A percentile compares a stretch with the other conserved stretches of the same genome.
Evolutionary conservation across 495 filamentous ascomycete genomes (phyloP).

Genomic region (Neurospora terricola): DNA sequence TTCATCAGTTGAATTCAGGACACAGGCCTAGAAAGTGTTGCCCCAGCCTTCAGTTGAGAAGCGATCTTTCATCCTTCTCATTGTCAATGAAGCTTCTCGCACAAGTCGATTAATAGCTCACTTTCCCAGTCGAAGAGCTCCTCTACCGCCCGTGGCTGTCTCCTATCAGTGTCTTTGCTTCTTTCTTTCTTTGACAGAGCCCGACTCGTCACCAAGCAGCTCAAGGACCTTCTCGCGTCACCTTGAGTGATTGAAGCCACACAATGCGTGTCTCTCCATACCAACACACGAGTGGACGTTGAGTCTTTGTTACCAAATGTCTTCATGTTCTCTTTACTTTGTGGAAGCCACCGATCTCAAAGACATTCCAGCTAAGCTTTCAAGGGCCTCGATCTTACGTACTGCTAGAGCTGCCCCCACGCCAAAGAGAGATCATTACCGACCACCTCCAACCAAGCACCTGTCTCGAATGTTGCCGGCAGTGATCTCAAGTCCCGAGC

Average conservation of each 20-base stretch:
- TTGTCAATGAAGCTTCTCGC: neutral
- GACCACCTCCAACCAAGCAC: neutral
- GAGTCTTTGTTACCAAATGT: neutral
- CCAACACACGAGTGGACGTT: neutral
- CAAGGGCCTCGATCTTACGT: neutral
- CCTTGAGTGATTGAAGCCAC: neutral
- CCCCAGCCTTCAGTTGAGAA: neutral
- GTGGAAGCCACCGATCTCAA: neutral
- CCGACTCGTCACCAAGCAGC: neutral
- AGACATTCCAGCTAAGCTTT: neutral
- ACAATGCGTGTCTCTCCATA: neutral
- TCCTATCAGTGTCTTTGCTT: neutral
- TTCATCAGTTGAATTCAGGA: neutral
- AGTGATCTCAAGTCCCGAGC: neutral
- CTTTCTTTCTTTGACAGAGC: neutral
- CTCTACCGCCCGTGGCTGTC: neutral
- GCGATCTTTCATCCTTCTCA: neutral
- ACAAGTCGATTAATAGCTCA: neutral
- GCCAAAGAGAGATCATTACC: neutral
- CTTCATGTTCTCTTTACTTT: neutral
- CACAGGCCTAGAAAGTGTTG: neutral
- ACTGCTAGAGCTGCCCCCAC: neutral
- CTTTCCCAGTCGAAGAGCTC: neutral
- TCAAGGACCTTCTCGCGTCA: neutral
- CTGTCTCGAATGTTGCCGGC: neutral